phyloP scores from a whole-genome alignment of 2,329 filamentous ascomycete genomes.

The Penicillium sp. region DNA sequence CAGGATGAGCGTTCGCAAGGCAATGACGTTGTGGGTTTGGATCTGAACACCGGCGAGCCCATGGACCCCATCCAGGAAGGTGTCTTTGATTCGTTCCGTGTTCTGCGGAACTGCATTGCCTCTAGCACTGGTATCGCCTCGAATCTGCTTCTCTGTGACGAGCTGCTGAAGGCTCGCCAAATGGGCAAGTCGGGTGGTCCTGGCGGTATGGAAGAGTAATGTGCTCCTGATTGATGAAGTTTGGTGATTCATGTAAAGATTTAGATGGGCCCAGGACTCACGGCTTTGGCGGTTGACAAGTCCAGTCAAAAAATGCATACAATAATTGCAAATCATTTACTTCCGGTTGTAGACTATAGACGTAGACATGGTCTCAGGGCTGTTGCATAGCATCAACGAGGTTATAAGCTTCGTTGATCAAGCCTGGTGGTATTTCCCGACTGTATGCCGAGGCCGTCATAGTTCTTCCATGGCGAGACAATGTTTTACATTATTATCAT shows the following conservation, averaged over 20 bases:
- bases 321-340: constrained; percentile 5
- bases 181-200: constrained; percentile 62
- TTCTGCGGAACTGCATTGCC: constrained; percentile 87
- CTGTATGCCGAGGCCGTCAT: neutral
- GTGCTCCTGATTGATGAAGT: constrained; percentile 22
- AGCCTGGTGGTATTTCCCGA: neutral
- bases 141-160: constrained; percentile 92
- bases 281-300: constrained; percentile 13
- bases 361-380: neutral
- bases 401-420: too few species aligned
- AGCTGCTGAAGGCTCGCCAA: constrained; percentile 95
- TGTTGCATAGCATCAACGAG: neutral
- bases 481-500: constrained; percentile 7
- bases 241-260: constrained; percentile 25
- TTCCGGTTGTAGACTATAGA: neutral
- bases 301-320: constrained; percentile 19
- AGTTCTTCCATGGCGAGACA: neutral
- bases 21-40: constrained; percentile 80
- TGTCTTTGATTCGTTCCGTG: constrained; percentile 94
- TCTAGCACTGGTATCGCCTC: constrained; percentile 93
- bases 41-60: constrained; percentile 80
- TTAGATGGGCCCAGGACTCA: constrained; percentile 17
- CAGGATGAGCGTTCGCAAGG: constrained; percentile 85
- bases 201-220: constrained; percentile 44
- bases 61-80: constrained; percentile 95